These are phyloP conservation scores for Leucogyrophana mollusca DNA, from an alignment of 768 basidiomycete genomes.

Conservation along the genomic window DNA sequence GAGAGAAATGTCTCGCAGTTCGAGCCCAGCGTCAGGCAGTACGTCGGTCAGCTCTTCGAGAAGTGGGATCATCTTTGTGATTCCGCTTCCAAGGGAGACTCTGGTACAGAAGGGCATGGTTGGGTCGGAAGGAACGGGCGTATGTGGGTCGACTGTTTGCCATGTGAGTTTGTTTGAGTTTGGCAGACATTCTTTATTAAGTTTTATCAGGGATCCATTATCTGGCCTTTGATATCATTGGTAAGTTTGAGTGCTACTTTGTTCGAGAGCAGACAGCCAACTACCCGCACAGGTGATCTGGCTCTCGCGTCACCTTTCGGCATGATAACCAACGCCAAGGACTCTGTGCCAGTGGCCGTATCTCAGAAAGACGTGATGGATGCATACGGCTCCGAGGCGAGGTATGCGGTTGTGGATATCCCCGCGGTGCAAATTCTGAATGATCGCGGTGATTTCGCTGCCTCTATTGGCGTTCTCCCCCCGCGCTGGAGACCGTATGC, in stretches of 20 bases:
- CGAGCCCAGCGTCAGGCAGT: constrained; percentile 69
- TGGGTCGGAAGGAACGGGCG: constrained; percentile 61
- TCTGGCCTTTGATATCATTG: constrained; percentile 77
- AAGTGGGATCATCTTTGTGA: constrained; percentile 78
- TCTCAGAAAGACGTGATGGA: constrained; percentile 54
- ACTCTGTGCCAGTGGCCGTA: constrained; percentile 68
- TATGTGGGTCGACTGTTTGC: constrained; percentile 73
- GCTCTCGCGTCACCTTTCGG: constrained; percentile 89
- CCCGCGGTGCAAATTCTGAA: constrained; percentile 87
- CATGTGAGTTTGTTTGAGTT: constrained; percentile 49
- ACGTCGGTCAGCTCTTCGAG: constrained; percentile 55
- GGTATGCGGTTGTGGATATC: constrained; percentile 53
- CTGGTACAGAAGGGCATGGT: constrained; percentile 56
- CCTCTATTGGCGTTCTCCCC: constrained; percentile 79
- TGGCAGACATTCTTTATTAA: too few relatives aligned
- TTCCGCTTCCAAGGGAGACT: constrained; percentile 50
- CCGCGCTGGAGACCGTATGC: constrained; percentile 67
- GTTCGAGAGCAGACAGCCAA: not conserved
- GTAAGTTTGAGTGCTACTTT: constrained; percentile 25
- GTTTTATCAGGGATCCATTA: constrained; percentile 63
- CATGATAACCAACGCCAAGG: constrained; percentile 75
- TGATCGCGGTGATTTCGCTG: constrained; percentile 83
- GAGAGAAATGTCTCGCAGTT: constrained; percentile 86
- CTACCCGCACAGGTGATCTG: constrained; percentile 48
- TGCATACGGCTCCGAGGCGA: constrained; percentile 46